Percentiles rank a stretch among this genome's conserved stretches.
Conservation (phyloP, 352 stramenopile genomes). For the Aphanomyces invadans region DNA sequence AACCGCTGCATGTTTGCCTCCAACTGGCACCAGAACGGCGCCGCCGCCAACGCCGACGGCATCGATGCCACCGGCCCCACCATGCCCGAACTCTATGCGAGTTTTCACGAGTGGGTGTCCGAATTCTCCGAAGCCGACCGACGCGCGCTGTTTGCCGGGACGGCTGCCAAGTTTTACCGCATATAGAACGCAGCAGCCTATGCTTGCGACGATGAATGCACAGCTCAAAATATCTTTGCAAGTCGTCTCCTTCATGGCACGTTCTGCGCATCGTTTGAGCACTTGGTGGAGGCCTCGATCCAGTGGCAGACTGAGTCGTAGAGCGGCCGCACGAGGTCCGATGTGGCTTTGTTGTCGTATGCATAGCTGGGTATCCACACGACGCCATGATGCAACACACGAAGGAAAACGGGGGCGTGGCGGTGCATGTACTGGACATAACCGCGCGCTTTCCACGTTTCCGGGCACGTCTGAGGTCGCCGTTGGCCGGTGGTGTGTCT, state of each 20-base stretch:
- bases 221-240: too few species aligned
- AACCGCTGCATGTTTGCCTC: constrained; percentile 50
- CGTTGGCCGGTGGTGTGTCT: background rate
- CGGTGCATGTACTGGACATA: constrained; percentile 76
- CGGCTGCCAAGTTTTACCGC: constrained; percentile 23
- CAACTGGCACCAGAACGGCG: constrained; percentile 48
- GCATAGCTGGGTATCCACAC: constrained; percentile 73
- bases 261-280: too few species aligned
- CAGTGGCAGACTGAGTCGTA: background rate
- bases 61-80: constrained; percentile 32
- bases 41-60: constrained; percentile 39
- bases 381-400: constrained; percentile 53
- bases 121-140: constrained; percentile 5
- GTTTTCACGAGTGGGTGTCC: constrained; percentile 15
- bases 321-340: background rate
- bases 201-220: too few species aligned
- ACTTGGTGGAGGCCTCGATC: too few species aligned
- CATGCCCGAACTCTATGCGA: constrained; percentile 21
- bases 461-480: background rate
- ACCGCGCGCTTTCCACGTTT: constrained; percentile 45
- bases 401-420: constrained; percentile 54
- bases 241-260: too few species aligned
- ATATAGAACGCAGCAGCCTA: too few species aligned
- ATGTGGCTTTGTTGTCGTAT: constrained; percentile 36
- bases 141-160: constrained; percentile 5